phyloP scores from a whole-genome alignment of 2,329 filamentous ascomycete species.

The Westerdykella ornata region DNA sequence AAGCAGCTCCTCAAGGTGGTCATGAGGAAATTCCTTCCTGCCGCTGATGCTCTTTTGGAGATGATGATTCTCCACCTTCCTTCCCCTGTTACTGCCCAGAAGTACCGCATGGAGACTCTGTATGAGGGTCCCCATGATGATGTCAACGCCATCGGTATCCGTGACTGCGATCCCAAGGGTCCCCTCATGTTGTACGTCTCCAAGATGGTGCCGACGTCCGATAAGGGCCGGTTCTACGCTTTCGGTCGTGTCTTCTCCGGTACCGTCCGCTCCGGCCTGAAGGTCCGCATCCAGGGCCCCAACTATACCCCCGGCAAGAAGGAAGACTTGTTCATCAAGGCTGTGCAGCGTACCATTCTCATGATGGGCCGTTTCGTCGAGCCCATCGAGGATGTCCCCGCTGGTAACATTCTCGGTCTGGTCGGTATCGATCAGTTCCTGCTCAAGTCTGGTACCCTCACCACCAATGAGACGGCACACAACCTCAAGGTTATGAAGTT shows the following conservation, averaged over 20 bases:
- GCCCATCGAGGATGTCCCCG: constrained; percentile 97
- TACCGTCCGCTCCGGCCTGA: constrained; percentile 94
- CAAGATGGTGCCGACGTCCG: constrained; percentile 99
- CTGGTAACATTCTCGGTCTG: constrained; percentile 99
- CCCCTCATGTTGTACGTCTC: constrained; percentile 99
- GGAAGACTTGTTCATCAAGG: constrained; percentile 98
- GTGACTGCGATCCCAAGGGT: constrained; percentile 95
- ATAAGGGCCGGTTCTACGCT: constrained; percentile 99
- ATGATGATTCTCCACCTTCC: constrained; percentile 99
- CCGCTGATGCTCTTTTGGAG: constrained; percentile 95
- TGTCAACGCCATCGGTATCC: constrained; percentile 89
- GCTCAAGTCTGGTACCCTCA: constrained; percentile 99
- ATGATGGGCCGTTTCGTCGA: constrained; percentile 99
- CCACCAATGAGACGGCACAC: constrained; percentile 94
- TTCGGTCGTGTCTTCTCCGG: constrained; percentile 99
- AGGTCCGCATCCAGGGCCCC: constrained; percentile 99
- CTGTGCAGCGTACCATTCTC: constrained; percentile 98
- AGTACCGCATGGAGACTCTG: constrained; percentile 95
- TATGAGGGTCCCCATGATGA: constrained; percentile 97
- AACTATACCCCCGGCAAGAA: constrained; percentile 98
- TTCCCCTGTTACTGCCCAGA: constrained; percentile 91
- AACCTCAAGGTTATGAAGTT: constrained; percentile 99
- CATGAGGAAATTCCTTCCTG: constrained; percentile 98
- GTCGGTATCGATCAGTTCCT: constrained; percentile 99
- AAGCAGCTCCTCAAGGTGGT: constrained; percentile 96